These are phyloP conservation scores for Phytophthora multivora DNA, from an alignment of 352 stramenopile species.

Conservation along the genomic window DNA sequence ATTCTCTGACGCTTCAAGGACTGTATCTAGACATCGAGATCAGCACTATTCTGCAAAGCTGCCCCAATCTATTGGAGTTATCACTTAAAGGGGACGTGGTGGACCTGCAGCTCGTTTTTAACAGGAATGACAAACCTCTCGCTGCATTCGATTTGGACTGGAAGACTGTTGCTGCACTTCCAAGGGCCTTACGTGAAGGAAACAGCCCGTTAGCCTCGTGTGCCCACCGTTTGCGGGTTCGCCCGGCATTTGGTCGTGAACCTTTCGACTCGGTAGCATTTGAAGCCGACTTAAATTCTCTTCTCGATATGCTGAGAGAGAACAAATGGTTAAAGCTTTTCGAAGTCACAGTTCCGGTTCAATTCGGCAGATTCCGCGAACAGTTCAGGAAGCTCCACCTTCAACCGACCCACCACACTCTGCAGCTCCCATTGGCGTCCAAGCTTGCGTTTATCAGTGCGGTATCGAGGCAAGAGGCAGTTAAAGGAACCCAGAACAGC, in stretches of 20 bases:
- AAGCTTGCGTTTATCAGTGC: conserved; percentile 12
- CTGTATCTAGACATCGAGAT: background rate
- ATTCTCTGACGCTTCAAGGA: background rate
- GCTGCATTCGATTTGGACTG: background rate
- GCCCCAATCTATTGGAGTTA: conserved; percentile 9
- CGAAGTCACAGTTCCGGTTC: background rate
- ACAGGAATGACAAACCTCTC: background rate
- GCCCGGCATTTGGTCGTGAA: background rate
- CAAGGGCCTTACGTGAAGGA: background rate
- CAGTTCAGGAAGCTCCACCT: conserved; percentile 2
- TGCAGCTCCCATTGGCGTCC: background rate
- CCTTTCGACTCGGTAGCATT: background rate
- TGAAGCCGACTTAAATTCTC: background rate
- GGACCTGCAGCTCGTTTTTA: background rate
- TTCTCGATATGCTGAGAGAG: conserved; percentile 9
- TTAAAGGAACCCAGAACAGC: too few relatives aligned
- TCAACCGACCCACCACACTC: conserved; percentile 1
- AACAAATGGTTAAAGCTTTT: conserved; percentile 2
- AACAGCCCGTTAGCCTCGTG: background rate
- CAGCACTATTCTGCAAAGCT: background rate
- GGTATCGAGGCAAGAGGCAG: background rate
- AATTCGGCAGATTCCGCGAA: background rate
- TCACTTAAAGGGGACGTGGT: background rate
- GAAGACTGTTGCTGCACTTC: background rate
- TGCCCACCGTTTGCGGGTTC: conserved; percentile 1